Base-by-base conservation (phyloP, 306 rosid genomes). In the Glycine latifolia region DNA sequence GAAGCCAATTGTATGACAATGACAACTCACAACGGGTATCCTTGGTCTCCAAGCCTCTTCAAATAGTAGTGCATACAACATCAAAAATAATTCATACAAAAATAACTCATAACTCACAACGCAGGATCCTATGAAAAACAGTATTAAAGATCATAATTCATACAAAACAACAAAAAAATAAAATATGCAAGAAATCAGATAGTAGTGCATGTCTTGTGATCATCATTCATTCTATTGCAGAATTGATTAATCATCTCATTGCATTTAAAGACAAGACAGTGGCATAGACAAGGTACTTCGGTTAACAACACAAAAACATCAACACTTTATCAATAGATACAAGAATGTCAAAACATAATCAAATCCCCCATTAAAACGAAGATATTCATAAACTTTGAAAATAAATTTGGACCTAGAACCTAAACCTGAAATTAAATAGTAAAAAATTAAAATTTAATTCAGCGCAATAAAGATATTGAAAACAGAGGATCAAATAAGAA, bases 131-230 rank as follows among this genome's bases (percentile, higher is more conserved):
- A 14, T 7, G 49, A 13, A 73, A 12, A 68, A 16, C 0, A 10
- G 14, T 11, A 62, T 33, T 20, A 10, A 11, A 10, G 3, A 60
- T 20, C 31, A 12, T 0, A 46, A 4, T 1, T 14, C 14, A 13
- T 79, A 81, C 63, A 2, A 3, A 43, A 43, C 7, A 7, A n/a
- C n/a, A n/a, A n/a, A n/a, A n/a, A n/a, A n/a, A n/a, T n/a, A n/a
- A n/a, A n/a, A 35, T 11, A 47, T 54, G 69, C 48, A 59, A 72
- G 80, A 82, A 97, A 91, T 89, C 92, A 91, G 97, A 91, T 90
- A 92, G 94, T 89, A 89, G 94, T 90, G 99, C 97, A 95, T 91
- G 97, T 5, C 87, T 54, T 11, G 7, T 56, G 79, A 78, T 95
- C 94, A 90, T 91, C 97, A 91, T 83, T 76, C 85, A 37, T 56